These are phyloP conservation scores for Colletotrichum abscissum DNA, from an alignment of 2,329 filamentous ascomycete genomes.

Conservation along the genomic window DNA sequence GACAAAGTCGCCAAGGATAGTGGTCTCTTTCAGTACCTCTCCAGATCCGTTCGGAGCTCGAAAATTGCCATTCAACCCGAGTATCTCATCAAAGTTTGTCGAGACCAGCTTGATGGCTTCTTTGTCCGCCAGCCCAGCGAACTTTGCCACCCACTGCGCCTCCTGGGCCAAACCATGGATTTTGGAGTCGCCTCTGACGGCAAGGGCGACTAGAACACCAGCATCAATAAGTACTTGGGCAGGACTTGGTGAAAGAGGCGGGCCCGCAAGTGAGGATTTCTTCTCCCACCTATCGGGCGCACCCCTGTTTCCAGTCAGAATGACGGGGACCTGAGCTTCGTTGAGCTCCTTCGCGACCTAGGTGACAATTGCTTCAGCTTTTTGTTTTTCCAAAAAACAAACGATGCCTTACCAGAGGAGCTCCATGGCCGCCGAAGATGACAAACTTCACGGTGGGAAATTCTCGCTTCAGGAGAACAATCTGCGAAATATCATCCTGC, in stretches of 20 bases:
- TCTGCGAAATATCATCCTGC: slow-evolving; percentile 53
- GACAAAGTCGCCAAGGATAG: slow-evolving; percentile 47
- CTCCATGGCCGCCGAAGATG: slow-evolving; percentile 50
- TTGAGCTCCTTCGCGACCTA: slow-evolving; percentile 52
- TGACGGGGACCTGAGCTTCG: slow-evolving; percentile 50
- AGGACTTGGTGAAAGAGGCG: slow-evolving; percentile 51
- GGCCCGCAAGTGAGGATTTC: slow-evolving; percentile 49
- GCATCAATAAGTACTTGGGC: slow-evolving; percentile 37
- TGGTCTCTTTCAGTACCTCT: slow-evolving; percentile 12
- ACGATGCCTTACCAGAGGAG: slow-evolving; percentile 45
- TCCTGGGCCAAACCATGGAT: slow-evolving; percentile 51
- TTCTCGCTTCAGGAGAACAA: slow-evolving; percentile 50
- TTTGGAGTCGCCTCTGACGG: slow-evolving; percentile 46
- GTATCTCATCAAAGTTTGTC: slow-evolving; percentile 52
- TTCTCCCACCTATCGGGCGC: slow-evolving; percentile 49
- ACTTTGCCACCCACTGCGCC: slow-evolving; percentile 52
- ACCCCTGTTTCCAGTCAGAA: slow-evolving; percentile 51
- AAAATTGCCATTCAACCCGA: slow-evolving; percentile 44
- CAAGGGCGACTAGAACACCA: neutral
- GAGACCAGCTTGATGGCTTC: slow-evolving; percentile 50
- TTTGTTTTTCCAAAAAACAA: neutral
- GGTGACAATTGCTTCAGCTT: neutral
- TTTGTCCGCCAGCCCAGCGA: slow-evolving; percentile 45
- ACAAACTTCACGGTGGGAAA: slow-evolving; percentile 46
- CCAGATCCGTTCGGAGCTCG: neutral